These are phyloP conservation scores for Tulasnella calospora DNA, from an alignment of 768 basidiomycete genomes.

Conservation along the genomic window DNA sequence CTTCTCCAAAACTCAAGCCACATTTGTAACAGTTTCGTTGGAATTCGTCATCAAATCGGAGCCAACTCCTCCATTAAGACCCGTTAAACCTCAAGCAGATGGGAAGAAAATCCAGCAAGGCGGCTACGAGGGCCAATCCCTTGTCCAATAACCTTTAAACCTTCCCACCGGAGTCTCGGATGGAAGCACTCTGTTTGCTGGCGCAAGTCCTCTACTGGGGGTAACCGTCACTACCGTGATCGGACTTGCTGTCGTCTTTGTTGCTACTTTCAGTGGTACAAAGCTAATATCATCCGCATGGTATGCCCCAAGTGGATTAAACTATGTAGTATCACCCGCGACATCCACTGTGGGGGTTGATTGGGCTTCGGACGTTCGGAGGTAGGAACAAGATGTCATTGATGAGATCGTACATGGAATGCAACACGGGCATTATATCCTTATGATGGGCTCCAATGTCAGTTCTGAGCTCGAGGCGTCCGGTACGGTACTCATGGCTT, in stretches of 20 bases:
- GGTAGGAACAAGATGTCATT: constrained; percentile 69
- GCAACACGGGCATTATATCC: constrained; percentile 67
- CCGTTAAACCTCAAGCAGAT: background rate
- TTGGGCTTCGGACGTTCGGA: constrained; percentile 59
- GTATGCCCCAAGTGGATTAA: too few relatives aligned
- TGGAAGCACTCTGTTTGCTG: background rate
- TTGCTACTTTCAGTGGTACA: constrained; percentile 76
- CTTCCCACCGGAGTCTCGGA: constrained; percentile 10
- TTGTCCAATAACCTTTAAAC: constrained; percentile 3
- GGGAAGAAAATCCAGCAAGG: background rate
- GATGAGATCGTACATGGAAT: constrained; percentile 74
- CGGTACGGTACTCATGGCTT: too few relatives aligned
- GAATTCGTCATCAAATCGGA: background rate
- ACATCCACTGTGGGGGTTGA: constrained; percentile 19
- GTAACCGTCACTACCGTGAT: constrained; percentile 1
- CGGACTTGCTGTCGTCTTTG: constrained; percentile 43
- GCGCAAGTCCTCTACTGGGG: background rate
- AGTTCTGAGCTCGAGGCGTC: constrained; percentile 9
- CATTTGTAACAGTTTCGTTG: background rate
- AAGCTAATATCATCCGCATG: constrained; percentile 75
- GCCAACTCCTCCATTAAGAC: background rate
- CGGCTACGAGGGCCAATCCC: background rate
- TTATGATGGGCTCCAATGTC: constrained; percentile 75
- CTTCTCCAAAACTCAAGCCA: background rate
- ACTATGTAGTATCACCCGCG: constrained; percentile 27